These are phyloP conservation scores for Phytomonas serpens DNA, from an alignment of 208 protist genomes.

Conservation along the genomic window DNA sequence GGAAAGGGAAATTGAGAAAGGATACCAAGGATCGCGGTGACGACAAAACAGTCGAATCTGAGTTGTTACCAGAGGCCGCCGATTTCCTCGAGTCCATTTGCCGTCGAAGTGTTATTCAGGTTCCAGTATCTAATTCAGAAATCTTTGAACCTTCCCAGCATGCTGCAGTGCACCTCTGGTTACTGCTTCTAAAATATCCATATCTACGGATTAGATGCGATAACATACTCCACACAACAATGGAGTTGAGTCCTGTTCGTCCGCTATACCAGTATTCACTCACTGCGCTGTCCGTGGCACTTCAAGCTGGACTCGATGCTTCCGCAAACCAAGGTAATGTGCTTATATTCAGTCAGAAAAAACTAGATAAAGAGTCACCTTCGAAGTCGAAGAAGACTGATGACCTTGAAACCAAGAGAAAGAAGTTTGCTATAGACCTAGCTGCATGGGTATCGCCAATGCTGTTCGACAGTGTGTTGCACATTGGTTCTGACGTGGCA, in stretches of 20 bases:
- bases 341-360: conserved; percentile 28
- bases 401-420: neutral
- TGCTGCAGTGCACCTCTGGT: conserved; percentile 33
- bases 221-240: conserved; percentile 3
- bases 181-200: conserved; percentile 51
- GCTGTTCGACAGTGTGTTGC: conserved; percentile 30
- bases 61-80: conserved; percentile 16
- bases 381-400: conserved; percentile 7
- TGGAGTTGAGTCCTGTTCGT: conserved; percentile 7
- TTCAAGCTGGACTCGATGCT: conserved; percentile 29
- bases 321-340: conserved; percentile 23
- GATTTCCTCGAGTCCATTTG: conserved; percentile 57
- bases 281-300: conserved; percentile 30
- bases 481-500: conserved; percentile 57
- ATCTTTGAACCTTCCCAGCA: conserved; percentile 13
- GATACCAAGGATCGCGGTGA: neutral
- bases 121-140: neutral
- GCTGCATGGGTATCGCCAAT: conserved; percentile 23
- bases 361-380: conserved; percentile 7
- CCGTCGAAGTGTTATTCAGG: conserved; percentile 14
- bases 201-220: conserved; percentile 41
- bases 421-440: conserved; percentile 6
- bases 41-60: neutral
- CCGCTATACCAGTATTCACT: conserved; percentile 64
- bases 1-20: neutral